Evolutionary conservation across 495 filamentous ascomycete species (phyloP).

Genomic region (Ascobolus immersus): DNA sequence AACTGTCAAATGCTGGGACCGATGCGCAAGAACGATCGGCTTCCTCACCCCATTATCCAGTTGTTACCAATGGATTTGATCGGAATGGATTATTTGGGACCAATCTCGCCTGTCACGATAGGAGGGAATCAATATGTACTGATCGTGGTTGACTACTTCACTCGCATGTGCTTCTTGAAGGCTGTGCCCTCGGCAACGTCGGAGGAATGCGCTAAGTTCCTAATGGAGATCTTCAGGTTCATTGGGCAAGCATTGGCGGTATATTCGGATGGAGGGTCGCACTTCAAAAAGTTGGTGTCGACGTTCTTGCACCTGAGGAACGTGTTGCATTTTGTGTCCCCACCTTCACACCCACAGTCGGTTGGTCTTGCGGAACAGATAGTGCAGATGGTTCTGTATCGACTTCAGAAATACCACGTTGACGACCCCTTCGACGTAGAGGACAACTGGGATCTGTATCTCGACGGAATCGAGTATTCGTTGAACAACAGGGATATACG

Average conservation of each 20-base stretch:
- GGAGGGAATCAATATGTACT: slow-evolving; percentile 1
- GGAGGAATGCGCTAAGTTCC: not conserved
- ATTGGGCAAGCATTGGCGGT: not conserved
- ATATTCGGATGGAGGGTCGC: not conserved
- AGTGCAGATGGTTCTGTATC: not conserved
- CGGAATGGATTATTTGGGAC: slow-evolving; percentile 3
- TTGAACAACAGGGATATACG: not conserved
- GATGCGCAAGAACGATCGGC: not conserved
- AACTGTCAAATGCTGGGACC: slow-evolving; percentile 3
- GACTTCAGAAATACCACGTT: not conserved
- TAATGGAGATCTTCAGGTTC: not conserved
- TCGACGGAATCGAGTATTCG: not conserved
- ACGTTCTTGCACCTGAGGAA: not conserved
- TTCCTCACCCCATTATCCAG: slow-evolving; percentile 1
- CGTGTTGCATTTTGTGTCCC: not conserved
- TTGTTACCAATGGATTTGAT: slow-evolving; percentile 1
- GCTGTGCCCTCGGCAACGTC: not conserved
- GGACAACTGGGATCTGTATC: not conserved
- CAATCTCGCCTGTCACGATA: not conserved
- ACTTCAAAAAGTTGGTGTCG: not conserved
- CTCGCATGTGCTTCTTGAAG: not conserved
- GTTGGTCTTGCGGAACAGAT: slow-evolving; percentile 1
- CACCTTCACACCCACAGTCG: not conserved
- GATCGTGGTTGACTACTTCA: slow-evolving; percentile 5
- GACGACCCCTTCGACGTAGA: too few species aligned